Conservation (phyloP, 768 basidiomycete genomes). For the Naematelia aurantialba region DNA sequence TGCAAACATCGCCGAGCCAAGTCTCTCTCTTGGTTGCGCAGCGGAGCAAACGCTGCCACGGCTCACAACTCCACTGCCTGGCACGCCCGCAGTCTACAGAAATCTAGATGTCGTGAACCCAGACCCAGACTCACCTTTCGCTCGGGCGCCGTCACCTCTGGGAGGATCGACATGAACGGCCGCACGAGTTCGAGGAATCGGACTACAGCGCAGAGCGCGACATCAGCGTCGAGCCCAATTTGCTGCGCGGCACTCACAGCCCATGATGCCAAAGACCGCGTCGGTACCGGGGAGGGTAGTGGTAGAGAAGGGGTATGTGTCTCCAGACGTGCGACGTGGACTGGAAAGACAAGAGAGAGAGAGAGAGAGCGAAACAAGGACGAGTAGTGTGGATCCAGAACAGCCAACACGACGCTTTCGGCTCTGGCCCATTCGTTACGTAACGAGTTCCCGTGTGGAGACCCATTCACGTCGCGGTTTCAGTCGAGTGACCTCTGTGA, state of each 20-base stretch:
- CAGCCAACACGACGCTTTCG: neutral
- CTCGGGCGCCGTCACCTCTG: slow-evolving; percentile 96
- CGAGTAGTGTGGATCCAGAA: neutral
- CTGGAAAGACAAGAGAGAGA: neutral
- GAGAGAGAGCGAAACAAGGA: neutral
- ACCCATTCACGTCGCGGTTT: neutral
- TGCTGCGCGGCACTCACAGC: slow-evolving; percentile 20
- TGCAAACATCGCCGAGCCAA: too few relatives aligned
- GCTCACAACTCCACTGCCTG: too few relatives aligned
- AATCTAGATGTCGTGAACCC: too few relatives aligned
- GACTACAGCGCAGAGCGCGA: slow-evolving; percentile 56
- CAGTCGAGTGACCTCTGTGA: neutral
- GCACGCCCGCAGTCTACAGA: too few relatives aligned
- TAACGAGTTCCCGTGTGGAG: neutral
- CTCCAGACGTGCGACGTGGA: too few relatives aligned
- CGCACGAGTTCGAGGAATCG: slow-evolving; percentile 97
- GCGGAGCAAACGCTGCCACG: too few relatives aligned
- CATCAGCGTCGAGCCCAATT: slow-evolving; percentile 20
- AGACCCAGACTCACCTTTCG: slow-evolving; percentile 66
- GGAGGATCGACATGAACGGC: slow-evolving; percentile 93
- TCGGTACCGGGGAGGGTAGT: neutral
- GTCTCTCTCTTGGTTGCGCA: too few relatives aligned
- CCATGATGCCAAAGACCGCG: slow-evolving; percentile 7
- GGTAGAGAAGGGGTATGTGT: neutral
- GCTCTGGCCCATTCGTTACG: too few relatives aligned